Evolutionary conservation across 208 protist genomes (phyloP).

Genomic region (Lotmaria passim): DNA sequence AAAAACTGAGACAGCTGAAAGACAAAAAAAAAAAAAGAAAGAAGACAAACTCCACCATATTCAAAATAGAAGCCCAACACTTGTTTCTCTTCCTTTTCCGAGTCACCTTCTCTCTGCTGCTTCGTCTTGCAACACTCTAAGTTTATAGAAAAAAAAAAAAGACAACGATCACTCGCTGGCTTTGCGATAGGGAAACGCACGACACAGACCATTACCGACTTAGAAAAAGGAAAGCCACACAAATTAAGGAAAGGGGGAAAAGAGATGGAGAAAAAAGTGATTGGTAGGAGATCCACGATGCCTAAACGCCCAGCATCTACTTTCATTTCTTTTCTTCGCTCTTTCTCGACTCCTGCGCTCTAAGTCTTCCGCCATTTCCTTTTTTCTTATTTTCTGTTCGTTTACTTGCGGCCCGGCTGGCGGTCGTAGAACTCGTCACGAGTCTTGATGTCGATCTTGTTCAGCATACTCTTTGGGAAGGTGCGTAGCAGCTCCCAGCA

Average conservation of each 20-base stretch:
- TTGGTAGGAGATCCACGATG: no score
- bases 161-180: constrained; percentile 1
- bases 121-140: not conserved
- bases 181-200: not conserved
- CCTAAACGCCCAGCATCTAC: no score
- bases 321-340: not conserved
- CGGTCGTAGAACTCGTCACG: constrained; percentile 95
- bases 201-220: not conserved
- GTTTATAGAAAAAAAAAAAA: not conserved
- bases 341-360: not conserved
- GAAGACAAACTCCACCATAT: not conserved
- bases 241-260: not conserved
- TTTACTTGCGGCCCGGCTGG: constrained; percentile 58
- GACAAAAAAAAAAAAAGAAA: not conserved
- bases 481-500: constrained; percentile 98
- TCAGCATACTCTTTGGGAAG: constrained; percentile 98
- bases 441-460: constrained; percentile 97
- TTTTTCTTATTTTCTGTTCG: constrained; percentile 16
- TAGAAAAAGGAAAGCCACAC: not conserved
- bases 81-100: not conserved
- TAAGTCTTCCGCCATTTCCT: not conserved
- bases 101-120: not conserved
- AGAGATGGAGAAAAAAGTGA: not conserved
- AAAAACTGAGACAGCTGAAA: not conserved
- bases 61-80: not conserved